phyloP scores from a whole-genome alignment of 1,139 yeast genomes.

The Blastobotrys apis region DNA sequence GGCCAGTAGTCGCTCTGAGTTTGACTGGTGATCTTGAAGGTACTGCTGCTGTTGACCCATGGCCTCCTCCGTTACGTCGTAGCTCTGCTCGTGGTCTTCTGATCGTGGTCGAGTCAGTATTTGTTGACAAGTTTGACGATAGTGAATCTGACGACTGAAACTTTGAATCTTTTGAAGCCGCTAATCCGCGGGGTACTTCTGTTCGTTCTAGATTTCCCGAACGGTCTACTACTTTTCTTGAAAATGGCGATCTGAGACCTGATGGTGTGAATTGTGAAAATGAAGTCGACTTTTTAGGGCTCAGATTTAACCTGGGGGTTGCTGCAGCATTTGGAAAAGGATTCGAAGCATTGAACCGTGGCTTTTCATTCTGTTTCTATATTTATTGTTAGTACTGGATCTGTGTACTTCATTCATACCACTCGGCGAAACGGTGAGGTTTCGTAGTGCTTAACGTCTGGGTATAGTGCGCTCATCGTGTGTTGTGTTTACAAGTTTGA shows the following conservation, averaged over 20 bases:
- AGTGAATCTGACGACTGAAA: conserved; percentile 10
- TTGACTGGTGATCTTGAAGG: conserved; percentile 15
- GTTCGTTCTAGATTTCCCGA: background rate
- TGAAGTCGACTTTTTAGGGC: conserved; percentile 6
- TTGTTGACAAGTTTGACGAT: conserved; percentile 10
- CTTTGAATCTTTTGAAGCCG: conserved; percentile 2
- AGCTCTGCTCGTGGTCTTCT: conserved; percentile 8
- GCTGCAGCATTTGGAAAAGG: background rate
- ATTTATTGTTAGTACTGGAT: background rate
- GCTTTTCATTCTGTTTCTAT: background rate
- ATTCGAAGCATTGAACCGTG: no score
- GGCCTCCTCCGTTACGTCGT: background rate
- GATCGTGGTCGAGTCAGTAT: conserved; percentile 9
- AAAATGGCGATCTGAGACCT: conserved; percentile 3
- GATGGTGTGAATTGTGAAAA: conserved; percentile 2
- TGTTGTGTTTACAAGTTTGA: conserved; percentile 1
- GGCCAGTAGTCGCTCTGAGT: conserved; percentile 14
- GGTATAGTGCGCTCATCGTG: conserved; percentile 16
- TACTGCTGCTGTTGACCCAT: background rate
- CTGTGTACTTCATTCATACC: conserved; percentile 1
- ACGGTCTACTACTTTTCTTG: background rate
- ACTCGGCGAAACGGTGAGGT: conserved; percentile 9
- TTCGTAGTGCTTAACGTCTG: conserved; percentile 11
- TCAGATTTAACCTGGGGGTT: conserved; percentile 2
- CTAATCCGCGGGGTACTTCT: conserved; percentile 1